Evolutionary conservation across 345 rosid species (phyloP), one percentile per base, ranked within the genome.

Genomic region (Arabis alpina): DNA sequence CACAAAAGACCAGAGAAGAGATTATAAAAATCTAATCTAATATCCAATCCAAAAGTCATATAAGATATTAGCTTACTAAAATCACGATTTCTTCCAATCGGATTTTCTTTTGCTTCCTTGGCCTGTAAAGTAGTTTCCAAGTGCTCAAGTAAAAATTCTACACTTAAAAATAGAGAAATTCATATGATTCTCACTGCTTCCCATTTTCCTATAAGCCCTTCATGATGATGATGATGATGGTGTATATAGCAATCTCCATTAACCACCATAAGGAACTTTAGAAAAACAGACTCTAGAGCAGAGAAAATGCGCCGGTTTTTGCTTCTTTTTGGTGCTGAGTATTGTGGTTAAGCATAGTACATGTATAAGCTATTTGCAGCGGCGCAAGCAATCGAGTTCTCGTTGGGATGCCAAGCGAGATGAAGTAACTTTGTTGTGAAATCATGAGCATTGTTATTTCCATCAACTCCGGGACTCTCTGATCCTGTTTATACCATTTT

Each of bases 341-440:
- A 8, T 3, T 51, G 27, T 14, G 5, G 30, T 66, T 58, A 94
- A 54, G 99, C 97, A 78, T 81, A 90, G 74, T 95, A 95, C 99
- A 95, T 95, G 87, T 95, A 95, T 85, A 95, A 79, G 87, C 98
- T 95, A 85, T 92, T 95, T 76, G 96, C 91, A 59, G 99, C 94
- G 7, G 99, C 99, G 70, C 99, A 95, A 72, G 99, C 99, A 14
- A 95, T 85, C 15, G 97, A 85, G 70, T 90, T 88, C 79, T 90
- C 97, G 0, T 80, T 82, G 5, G 99, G 99, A 79, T 95, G 99
- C 99, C 99, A 90, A 10, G 98, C 97, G 47, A 95, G 81, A 81
- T 95, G 99, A 71, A 92, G 86, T 84, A 95, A 70, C 82, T 95
- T 95, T 36, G 97, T 82, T 1, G 92, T 71, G 82, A 84, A 87